These are phyloP conservation scores for Globisporangium apiculatum DNA, from an alignment of 352 stramenopile species.

Conservation along the genomic window DNA sequence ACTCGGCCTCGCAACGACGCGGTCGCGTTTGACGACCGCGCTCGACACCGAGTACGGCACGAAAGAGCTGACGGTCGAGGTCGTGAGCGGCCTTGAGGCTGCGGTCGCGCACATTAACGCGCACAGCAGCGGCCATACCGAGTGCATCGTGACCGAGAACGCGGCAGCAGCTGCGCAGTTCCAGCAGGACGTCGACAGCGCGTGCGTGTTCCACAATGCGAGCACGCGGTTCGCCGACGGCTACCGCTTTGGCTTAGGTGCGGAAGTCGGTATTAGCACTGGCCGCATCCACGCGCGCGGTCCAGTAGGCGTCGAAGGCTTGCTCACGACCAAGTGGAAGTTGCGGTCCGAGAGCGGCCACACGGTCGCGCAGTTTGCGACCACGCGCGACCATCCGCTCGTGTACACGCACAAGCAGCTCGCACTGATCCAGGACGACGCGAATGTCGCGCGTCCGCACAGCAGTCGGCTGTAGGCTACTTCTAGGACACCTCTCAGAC, in stretches of 20 bases:
- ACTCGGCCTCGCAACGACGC: constrained; percentile 45
- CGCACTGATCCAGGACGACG: constrained; percentile 59
- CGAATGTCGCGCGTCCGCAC: constrained; percentile 42
- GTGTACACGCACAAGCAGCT: constrained; percentile 79
- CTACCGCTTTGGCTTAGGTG: constrained; percentile 96
- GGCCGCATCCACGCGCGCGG: constrained; percentile 95
- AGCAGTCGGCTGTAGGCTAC: constrained; percentile 67
- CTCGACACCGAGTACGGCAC: constrained; percentile 94
- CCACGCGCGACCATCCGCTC: constrained; percentile 27
- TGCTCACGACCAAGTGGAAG: constrained; percentile 98
- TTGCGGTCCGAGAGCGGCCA: constrained; percentile 83
- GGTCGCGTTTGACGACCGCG: constrained; percentile 65
- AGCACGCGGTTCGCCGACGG: constrained; percentile 95
- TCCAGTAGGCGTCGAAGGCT: constrained; percentile 93
- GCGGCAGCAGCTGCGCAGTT: constrained; percentile 60
- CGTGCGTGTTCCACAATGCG: constrained; percentile 98
- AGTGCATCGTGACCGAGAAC: constrained; percentile 95
- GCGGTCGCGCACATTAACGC: constrained; percentile 95
- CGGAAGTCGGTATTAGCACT: constrained; percentile 97
- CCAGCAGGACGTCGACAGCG: constrained; percentile 89
- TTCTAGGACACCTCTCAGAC: not conserved
- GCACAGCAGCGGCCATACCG: constrained; percentile 96
- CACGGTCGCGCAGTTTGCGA: constrained; percentile 66
- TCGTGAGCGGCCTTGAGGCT: constrained; percentile 84
- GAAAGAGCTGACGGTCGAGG: constrained; percentile 91